A percentile compares a stretch with the other conserved stretches of the same genome.
Conservation (phyloP, 192 early-diverging fungal genomes). For the Podila horticola region DNA sequence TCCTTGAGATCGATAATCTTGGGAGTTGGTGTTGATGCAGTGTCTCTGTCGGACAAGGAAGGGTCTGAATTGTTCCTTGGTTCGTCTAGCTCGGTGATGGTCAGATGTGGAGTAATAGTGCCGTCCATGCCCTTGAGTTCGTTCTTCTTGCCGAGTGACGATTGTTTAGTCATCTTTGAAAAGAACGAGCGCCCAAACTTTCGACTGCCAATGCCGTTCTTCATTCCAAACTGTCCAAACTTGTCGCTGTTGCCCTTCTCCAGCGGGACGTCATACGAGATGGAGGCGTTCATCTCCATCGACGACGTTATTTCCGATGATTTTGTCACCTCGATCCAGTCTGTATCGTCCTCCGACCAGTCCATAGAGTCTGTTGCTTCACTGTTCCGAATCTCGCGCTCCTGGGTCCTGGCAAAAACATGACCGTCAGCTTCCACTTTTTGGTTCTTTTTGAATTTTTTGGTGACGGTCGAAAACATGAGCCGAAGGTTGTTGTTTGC, state of each 20-base stretch:
- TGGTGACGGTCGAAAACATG: constrained; percentile 60
- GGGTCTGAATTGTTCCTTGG: constrained; percentile 22
- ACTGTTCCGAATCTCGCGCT: constrained; percentile 34
- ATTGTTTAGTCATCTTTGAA: constrained; percentile 40
- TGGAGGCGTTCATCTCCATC: constrained; percentile 29
- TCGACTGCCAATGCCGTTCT: constrained; percentile 19
- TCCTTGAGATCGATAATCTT: not conserved
- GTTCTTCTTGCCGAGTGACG: constrained; percentile 14
- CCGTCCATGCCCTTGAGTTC: constrained; percentile 20
- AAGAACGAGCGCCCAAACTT: constrained; percentile 40
- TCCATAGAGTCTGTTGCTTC: constrained; percentile 25
- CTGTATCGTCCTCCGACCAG: constrained; percentile 46
- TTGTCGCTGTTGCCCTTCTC: constrained; percentile 23
- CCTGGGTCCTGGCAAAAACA: constrained; percentile 31
- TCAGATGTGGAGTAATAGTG: constrained; percentile 19
- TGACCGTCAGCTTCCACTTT: constrained; percentile 28
- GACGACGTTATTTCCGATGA: constrained; percentile 33
- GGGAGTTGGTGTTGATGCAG: constrained; percentile 2
- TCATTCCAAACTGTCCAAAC: constrained; percentile 20
- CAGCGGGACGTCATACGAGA: constrained; percentile 40
- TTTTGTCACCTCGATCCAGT: constrained; percentile 45
- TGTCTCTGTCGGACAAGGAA: constrained; percentile 8
- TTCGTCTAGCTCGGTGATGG: constrained; percentile 45
- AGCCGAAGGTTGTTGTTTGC: constrained; percentile 53
- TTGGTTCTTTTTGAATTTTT: constrained; percentile 57